Evolutionary conservation across 208 protist species (phyloP).

Genomic region (Acanthamoeba rhysodes): DNA sequence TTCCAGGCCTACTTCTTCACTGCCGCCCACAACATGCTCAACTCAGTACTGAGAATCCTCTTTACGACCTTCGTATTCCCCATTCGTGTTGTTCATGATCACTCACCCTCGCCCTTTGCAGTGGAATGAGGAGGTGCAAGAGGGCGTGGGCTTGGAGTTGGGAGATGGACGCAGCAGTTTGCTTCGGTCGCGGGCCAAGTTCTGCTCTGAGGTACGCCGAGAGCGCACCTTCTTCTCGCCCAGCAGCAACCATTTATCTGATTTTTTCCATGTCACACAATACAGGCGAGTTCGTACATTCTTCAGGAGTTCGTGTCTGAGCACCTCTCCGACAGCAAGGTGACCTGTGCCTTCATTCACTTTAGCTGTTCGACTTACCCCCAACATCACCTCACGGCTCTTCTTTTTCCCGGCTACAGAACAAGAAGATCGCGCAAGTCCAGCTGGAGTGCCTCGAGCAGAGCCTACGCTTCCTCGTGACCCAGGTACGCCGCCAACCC

Average conservation of each 20-base stretch:
- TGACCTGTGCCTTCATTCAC: background rate
- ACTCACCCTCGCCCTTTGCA: background rate
- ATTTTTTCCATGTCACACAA: background rate
- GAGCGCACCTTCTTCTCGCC: too few relatives aligned
- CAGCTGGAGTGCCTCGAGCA: conserved; percentile 25
- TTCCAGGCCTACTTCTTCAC: conserved; percentile 24
- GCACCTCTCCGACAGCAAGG: conserved; percentile 11
- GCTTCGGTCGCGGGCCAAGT: background rate
- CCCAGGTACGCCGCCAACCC: background rate
- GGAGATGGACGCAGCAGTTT: background rate
- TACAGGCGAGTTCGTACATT: background rate
- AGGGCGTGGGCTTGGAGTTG: background rate
- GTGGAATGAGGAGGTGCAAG: conserved; percentile 37
- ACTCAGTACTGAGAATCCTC: background rate
- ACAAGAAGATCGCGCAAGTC: background rate
- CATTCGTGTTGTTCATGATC: background rate
- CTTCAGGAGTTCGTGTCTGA: background rate
- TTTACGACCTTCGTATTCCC: background rate
- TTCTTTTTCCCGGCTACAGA: background rate
- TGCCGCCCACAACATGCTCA: conserved; percentile 11
- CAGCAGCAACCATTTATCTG: background rate
- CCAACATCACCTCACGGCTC: too few relatives aligned
- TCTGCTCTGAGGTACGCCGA: background rate
- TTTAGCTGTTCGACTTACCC: background rate
- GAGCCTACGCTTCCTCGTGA: conserved; percentile 41